Percentiles rank a stretch among this genome's conserved stretches.
Evolutionary conservation across 768 basidiomycete species (phyloP).

Genomic region (Mycena haematopus): DNA sequence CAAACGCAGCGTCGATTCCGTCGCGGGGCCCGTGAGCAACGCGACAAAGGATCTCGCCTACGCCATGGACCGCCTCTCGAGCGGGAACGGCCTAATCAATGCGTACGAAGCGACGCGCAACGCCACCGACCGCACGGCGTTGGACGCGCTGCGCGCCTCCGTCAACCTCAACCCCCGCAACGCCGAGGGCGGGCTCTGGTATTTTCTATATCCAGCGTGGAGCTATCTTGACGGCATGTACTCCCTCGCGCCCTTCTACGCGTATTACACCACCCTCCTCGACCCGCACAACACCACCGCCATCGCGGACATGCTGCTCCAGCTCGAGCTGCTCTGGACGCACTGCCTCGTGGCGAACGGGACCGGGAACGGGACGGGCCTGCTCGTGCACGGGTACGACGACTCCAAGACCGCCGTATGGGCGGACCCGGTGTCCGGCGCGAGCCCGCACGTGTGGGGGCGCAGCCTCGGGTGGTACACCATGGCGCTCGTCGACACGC

Average conservation of each 20-base stretch:
- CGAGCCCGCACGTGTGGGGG: constrained; percentile 32
- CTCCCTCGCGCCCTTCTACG: constrained; percentile 36
- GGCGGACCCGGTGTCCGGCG: constrained; percentile 32
- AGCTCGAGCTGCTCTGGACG: constrained; percentile 32
- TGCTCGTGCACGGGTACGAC: constrained; percentile 34
- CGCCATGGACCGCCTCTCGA: constrained; percentile 25
- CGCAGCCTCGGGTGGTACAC: constrained; percentile 30
- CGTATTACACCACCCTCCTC: constrained; percentile 30
- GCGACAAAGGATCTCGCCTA: constrained; percentile 22
- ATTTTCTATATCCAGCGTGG: constrained; percentile 28
- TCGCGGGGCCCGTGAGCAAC: constrained; percentile 20
- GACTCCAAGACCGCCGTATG: constrained; percentile 33
- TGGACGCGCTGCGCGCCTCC: constrained; percentile 29
- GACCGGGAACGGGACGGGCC: constrained; percentile 22
- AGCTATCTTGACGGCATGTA: constrained; percentile 36
- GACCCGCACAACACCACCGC: constrained; percentile 28
- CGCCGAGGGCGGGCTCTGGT: constrained; percentile 32
- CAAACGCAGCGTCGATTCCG: constrained; percentile 20
- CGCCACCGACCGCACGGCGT: constrained; percentile 29
- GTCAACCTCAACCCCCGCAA: constrained; percentile 32
- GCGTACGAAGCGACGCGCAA: constrained; percentile 26
- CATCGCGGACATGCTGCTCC: constrained; percentile 31
- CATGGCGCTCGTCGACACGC: constrained; percentile 32
- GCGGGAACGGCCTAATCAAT: constrained; percentile 19
- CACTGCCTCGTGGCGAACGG: constrained; percentile 24